Conservation (phyloP, 2,329 filamentous ascomycete genomes). For the Chrysosphaeria jannelii region DNA sequence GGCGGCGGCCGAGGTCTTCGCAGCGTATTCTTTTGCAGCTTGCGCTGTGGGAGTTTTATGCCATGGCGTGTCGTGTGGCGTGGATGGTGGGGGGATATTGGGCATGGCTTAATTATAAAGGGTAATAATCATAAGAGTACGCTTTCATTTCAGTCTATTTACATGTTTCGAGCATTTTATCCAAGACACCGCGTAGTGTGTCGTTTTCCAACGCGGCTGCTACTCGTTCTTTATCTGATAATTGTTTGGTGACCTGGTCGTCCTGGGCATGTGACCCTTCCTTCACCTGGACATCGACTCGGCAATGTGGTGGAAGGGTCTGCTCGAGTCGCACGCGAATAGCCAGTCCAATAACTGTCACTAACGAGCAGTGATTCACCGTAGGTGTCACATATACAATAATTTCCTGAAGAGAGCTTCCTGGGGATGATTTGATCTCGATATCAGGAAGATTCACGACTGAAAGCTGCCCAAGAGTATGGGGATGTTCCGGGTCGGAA, state of each 20-base stretch:
- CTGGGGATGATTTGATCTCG: slow-evolving; percentile 36
- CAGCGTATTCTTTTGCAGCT: slow-evolving; percentile 1
- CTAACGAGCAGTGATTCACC: slow-evolving; percentile 85
- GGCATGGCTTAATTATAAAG: slow-evolving; percentile 32
- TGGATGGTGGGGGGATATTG: slow-evolving; percentile 35
- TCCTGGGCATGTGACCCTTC: slow-evolving; percentile 87
- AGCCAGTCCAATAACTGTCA: slow-evolving; percentile 83
- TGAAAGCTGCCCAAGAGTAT: slow-evolving; percentile 73
- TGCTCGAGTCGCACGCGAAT: slow-evolving; percentile 79
- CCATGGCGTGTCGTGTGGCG: slow-evolving; percentile 27
- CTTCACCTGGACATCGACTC: slow-evolving; percentile 80
- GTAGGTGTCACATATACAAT: slow-evolving; percentile 81
- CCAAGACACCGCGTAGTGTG: slow-evolving; percentile 58
- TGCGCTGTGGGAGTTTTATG: slow-evolving; percentile 22
- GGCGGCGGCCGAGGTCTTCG: slow-evolving; percentile 6
- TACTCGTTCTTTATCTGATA: slow-evolving; percentile 87
- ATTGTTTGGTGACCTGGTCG: slow-evolving; percentile 87
- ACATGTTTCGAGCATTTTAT: slow-evolving; percentile 83
- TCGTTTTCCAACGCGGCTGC: slow-evolving; percentile 86
- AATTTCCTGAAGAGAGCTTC: slow-evolving; percentile 29
- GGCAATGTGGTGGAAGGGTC: slow-evolving; percentile 67
- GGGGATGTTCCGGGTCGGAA: slow-evolving; percentile 83
- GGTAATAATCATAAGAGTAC: slow-evolving; percentile 9
- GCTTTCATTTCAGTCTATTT: too few relatives aligned
- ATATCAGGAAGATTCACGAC: slow-evolving; percentile 95